Evolutionary conservation across 1,284 basidiomycete genomes (phyloP).

Genomic region (Exsudoporus floridanus): DNA sequence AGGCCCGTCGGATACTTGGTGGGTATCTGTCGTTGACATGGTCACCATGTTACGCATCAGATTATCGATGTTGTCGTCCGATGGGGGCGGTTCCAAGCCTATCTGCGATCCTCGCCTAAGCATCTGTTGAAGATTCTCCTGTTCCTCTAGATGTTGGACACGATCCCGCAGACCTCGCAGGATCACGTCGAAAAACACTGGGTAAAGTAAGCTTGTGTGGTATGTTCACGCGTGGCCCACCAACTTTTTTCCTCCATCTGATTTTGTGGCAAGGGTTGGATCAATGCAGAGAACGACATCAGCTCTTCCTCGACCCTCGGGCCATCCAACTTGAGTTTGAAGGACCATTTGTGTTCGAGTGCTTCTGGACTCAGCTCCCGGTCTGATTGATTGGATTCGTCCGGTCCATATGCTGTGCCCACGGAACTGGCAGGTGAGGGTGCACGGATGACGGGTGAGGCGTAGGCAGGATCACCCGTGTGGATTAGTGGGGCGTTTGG

Average conservation of each 20-base stretch:
- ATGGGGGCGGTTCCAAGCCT: conserved; percentile 49
- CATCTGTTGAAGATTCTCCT: conserved; percentile 62
- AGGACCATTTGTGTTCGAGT: conserved; percentile 55
- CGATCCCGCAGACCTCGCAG: conserved; percentile 50
- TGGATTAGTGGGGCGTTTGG: conserved; percentile 35
- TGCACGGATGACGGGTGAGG: conserved; percentile 61
- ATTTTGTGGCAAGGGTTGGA: conserved; percentile 29
- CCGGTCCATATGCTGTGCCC: conserved; percentile 61
- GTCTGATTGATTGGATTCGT: conserved; percentile 60
- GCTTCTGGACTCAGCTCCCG: conserved; percentile 48
- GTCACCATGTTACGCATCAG: conserved; percentile 66
- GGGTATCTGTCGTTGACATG: conserved; percentile 19
- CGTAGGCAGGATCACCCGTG: conserved; percentile 50
- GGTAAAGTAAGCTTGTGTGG: conserved; percentile 17
- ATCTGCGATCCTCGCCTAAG: conserved; percentile 56
- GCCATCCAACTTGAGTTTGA: conserved; percentile 35
- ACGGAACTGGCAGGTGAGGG: conserved; percentile 72
- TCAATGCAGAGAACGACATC: conserved; percentile 26
- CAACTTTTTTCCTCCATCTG: conserved; percentile 34
- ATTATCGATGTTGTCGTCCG: conserved; percentile 56
- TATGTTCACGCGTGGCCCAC: conserved; percentile 8
- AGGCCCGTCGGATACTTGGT: conserved; percentile 27
- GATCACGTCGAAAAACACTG: conserved; percentile 47
- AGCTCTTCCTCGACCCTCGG: conserved; percentile 35
- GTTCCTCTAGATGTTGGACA: conserved; percentile 59